A percentile compares a stretch with the other conserved stretches of the same genome.
These are phyloP conservation scores for Ogataea minuta DNA, from an alignment of 805 yeast species.

Conservation along the genomic window DNA sequence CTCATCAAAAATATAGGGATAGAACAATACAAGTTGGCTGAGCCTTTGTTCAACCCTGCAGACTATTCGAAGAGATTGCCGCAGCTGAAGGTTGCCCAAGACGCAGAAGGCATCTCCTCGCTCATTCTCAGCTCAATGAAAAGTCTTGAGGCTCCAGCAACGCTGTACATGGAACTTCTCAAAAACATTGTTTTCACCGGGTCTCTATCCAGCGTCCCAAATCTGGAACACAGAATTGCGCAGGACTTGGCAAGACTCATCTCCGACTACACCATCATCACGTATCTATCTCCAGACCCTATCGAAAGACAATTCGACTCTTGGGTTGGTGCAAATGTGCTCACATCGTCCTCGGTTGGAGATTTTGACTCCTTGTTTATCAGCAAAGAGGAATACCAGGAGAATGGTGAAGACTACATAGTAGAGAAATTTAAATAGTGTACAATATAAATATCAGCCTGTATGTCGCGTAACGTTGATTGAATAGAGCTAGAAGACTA, in stretches of 20 bases:
- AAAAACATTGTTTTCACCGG: constrained; percentile 60
- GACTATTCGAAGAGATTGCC: constrained; percentile 41
- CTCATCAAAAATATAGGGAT: constrained; percentile 44
- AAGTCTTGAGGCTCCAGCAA: constrained; percentile 44
- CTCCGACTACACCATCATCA: constrained; percentile 46
- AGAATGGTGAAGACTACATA: constrained; percentile 52
- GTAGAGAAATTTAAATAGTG: constrained; percentile 42
- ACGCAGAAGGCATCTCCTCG: constrained; percentile 50
- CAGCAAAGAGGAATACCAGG: constrained; percentile 63
- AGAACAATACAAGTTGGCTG: constrained; percentile 56
- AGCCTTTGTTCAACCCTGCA: constrained; percentile 70
- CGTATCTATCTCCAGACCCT: constrained; percentile 39
- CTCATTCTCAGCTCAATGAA: constrained; percentile 44
- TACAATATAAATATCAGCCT: constrained; percentile 2
- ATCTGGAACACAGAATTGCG: constrained; percentile 53
- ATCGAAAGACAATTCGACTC: constrained; percentile 57
- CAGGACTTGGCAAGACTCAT: constrained; percentile 54
- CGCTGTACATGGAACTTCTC: constrained; percentile 38
- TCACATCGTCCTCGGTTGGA: constrained; percentile 52
- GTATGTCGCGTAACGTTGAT: background rate
- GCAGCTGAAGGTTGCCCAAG: constrained; percentile 43
- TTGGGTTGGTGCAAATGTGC: constrained; percentile 74
- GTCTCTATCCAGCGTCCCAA: constrained; percentile 53
- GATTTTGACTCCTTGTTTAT: constrained; percentile 58
- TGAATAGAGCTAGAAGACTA: too few species aligned